These are phyloP conservation scores for Rhytidhysteron rufulum DNA, from an alignment of 2,329 filamentous ascomycete genomes.

Conservation along the genomic window DNA sequence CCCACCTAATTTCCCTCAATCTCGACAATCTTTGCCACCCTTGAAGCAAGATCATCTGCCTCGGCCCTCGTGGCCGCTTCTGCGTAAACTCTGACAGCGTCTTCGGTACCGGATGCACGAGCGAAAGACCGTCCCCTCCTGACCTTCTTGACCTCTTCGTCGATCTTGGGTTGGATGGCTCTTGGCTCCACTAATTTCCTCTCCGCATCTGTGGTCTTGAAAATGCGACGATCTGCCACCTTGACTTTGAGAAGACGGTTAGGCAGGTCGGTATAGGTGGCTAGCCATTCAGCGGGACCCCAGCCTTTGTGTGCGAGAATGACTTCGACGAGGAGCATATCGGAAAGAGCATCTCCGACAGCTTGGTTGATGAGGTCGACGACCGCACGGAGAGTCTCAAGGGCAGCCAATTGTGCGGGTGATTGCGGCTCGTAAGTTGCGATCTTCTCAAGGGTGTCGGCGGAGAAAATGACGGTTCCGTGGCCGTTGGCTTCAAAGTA, in stretches of 20 bases:
- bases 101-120: conserved; percentile 89
- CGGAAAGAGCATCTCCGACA: conserved; percentile 91
- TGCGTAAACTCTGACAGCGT: conserved; percentile 92
- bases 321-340: conserved; percentile 93
- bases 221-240: conserved; percentile 81
- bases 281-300: conserved; percentile 85
- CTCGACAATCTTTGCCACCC: conserved; percentile 73
- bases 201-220: conserved; percentile 90
- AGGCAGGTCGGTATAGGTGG: conserved; percentile 88
- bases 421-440: conserved; percentile 77
- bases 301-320: conserved; percentile 94
- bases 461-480: conserved; percentile 91
- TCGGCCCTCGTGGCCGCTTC: conserved; percentile 87
- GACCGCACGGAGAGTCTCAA: conserved; percentile 78
- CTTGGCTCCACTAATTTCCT: conserved; percentile 75
- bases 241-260: conserved; percentile 93
- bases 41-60: conserved; percentile 83
- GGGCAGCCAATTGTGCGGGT: conserved; percentile 83
- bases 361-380: conserved; percentile 97
- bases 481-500: conserved; percentile 99
- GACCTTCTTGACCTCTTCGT: conserved; percentile 84
- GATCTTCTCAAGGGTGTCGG: conserved; percentile 75
- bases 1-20: not conserved
- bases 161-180: conserved; percentile 80
- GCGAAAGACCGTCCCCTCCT: conserved; percentile 86